Percentiles rank a stretch among this genome's conserved stretches.
Conservation (phyloP, 225 moss, liverwort and hornwort species). For the Pleurozium schreberi region DNA sequence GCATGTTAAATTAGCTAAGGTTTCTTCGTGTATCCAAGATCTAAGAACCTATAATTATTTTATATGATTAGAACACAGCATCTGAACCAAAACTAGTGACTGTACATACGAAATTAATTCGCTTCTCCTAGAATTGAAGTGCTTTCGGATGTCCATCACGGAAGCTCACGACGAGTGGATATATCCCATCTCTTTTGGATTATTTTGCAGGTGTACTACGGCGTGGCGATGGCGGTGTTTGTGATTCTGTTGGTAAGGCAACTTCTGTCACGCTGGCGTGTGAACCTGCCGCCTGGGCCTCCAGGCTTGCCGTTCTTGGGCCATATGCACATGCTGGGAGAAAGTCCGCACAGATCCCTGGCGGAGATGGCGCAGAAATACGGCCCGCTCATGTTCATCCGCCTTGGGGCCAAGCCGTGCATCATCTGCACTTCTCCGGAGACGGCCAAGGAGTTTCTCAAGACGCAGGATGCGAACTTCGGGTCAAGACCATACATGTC, state of each 20-base stretch:
- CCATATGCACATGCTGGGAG: slow-evolving; percentile 22
- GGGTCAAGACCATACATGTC: slow-evolving; percentile 8
- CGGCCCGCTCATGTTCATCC: slow-evolving; percentile 28
- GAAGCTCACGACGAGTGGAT: background rate
- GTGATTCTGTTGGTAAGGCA: background rate
- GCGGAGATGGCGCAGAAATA: slow-evolving; percentile 13
- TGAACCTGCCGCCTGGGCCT: slow-evolving; percentile 21
- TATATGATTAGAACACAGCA: too few relatives aligned
- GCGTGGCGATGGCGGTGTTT: background rate
- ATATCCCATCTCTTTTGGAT: background rate
- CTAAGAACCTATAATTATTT: background rate
- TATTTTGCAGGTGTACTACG: slow-evolving; percentile 1
- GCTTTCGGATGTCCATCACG: background rate
- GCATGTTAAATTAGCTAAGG: background rate
- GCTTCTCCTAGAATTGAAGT: background rate
- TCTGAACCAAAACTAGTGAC: background rate
- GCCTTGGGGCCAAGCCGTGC: background rate
- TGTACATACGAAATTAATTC: background rate
- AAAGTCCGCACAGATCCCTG: slow-evolving; percentile 2
- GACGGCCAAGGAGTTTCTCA: slow-evolving; percentile 30
- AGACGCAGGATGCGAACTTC: slow-evolving; percentile 20
- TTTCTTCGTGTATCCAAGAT: background rate
- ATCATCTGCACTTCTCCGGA: slow-evolving; percentile 14
- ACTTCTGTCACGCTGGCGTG: background rate
- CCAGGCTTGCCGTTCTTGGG: slow-evolving; percentile 12